Base-by-base conservation (phyloP, 2,329 filamentous ascomycete genomes). In the Fusarium liriodendri region DNA sequence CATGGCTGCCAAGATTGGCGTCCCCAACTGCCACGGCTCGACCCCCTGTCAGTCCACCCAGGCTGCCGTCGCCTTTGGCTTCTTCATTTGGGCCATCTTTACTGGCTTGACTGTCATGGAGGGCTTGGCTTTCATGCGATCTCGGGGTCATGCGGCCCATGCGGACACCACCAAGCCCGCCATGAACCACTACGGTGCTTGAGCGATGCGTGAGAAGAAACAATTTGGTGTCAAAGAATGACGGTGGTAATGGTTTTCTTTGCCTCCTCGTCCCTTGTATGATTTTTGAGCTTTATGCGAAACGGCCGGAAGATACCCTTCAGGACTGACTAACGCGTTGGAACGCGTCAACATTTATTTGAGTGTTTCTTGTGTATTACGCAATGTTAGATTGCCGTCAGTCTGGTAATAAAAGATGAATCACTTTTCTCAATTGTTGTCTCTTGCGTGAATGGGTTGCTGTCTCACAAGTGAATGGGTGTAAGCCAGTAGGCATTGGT, bases 11-110 rank as follows among this genome's bases (percentile, higher is more conserved):
- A 86, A 87, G 64, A 83, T 95, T 66, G 89, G 89, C 62, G 86
- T 89, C 18, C 84, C 89, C 0, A 82, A 80, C 10, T 84, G 88
- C 66, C 91, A 90, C 79, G 86, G 84, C 47, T 84, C 83, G 58
- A 84, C 82, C 20, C 86, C 85, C 18, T 95, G 93, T 81, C 85
- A 86, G 52, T 84, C 88, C 13, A 83, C 88, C 10, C 90, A 93
- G 83, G 92, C 92, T 5, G 90, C 89, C 3, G 86, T 89, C 10
- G 92, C 89, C 0, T 92, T 94, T 76, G 91, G 87, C 7, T 93
- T 92, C 76, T 89, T 93, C 79, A 85, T 90, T 62, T 94, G 87
- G 87, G 84, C 81, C 54, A 81, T 87, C 66, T 88, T 89, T 76
- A 83, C 82, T 8, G 84, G 82, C 57, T 81, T 89, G 8, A 81